Percentiles rank a stretch among this genome's conserved stretches.
Evolutionary conservation across 768 basidiomycete species (phyloP).

Genomic region (Termitomyces sp.): DNA sequence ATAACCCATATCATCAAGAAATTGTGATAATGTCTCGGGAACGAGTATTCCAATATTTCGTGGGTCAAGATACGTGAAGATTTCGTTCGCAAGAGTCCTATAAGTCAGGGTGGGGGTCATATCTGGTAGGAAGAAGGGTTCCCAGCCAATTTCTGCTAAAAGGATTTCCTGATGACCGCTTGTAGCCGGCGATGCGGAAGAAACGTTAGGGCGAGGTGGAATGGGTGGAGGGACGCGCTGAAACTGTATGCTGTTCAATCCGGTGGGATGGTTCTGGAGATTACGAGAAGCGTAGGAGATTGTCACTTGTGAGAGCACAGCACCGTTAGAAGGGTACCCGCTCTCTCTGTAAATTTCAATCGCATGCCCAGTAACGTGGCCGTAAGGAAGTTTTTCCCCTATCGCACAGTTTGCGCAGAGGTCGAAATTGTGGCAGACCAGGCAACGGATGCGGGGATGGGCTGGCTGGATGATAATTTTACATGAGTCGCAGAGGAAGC

Average conservation of each 20-base stretch:
- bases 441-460: slow-evolving; percentile 12
- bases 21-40: slow-evolving; percentile 11
- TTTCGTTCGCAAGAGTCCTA: slow-evolving; percentile 13
- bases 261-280: background rate
- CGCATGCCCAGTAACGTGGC: slow-evolving; percentile 7
- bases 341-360: slow-evolving; percentile 14
- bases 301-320: slow-evolving; percentile 8
- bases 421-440: slow-evolving; percentile 13
- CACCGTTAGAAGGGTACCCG: background rate
- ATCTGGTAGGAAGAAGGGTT: slow-evolving; percentile 14
- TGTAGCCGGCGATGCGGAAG: background rate
- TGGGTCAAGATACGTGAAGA: slow-evolving; percentile 17
- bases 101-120: slow-evolving; percentile 15
- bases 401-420: slow-evolving; percentile 16
- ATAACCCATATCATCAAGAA: slow-evolving; percentile 17
- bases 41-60: slow-evolving; percentile 9
- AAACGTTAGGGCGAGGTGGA: background rate
- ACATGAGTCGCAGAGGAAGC: slow-evolving; percentile 14
- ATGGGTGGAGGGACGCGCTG: background rate
- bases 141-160: slow-evolving; percentile 3
- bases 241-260: background rate
- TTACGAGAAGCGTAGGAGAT: background rate
- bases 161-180: background rate
- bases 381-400: slow-evolving; percentile 9
- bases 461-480: background rate